Evolutionary conservation across 768 basidiomycete species (phyloP).

Genomic region (Xerocomellus amylosporus): DNA sequence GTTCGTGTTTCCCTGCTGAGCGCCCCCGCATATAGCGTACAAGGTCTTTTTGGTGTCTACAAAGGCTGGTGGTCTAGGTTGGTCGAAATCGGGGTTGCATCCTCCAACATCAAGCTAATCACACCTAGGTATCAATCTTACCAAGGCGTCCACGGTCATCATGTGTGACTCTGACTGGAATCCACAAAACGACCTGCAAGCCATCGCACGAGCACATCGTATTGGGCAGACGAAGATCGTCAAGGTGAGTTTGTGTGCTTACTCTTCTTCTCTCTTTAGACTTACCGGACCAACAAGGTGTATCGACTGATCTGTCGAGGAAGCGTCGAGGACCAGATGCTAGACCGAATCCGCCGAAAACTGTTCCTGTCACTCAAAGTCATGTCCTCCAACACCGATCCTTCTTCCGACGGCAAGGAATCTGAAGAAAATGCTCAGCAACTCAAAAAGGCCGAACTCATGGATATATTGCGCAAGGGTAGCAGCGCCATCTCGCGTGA

Average conservation of each 20-base stretch:
- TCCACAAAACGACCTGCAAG: constrained; percentile 79
- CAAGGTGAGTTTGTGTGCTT: constrained; percentile 37
- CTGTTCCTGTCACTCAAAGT: constrained; percentile 64
- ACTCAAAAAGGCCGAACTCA: constrained; percentile 45
- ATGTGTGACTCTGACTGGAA: constrained; percentile 76
- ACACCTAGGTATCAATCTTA: constrained; percentile 69
- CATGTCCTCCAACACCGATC: constrained; percentile 42
- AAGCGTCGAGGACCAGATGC: constrained; percentile 75
- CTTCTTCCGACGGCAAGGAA: constrained; percentile 17
- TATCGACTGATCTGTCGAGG: constrained; percentile 67
- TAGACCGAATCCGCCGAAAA: constrained; percentile 68
- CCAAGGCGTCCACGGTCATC: constrained; percentile 76
- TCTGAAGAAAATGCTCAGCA: constrained; percentile 27
- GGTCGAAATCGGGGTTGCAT: constrained; percentile 1
- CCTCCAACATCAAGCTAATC: constrained; percentile 14
- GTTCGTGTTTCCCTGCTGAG: constrained; percentile 3
- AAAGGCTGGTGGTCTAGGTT: constrained; percentile 68
- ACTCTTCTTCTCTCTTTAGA: not conserved
- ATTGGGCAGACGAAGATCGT: constrained; percentile 75
- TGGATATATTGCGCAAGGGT: constrained; percentile 56
- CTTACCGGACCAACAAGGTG: constrained; percentile 42
- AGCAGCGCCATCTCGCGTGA: constrained; percentile 49
- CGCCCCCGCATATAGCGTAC: constrained; percentile 40
- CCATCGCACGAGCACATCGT: constrained; percentile 81
- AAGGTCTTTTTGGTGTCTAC: constrained; percentile 71